These are phyloP conservation scores for Cryoendolithus antarcticus DNA, from an alignment of 2,329 filamentous ascomycete genomes.

Conservation along the genomic window DNA sequence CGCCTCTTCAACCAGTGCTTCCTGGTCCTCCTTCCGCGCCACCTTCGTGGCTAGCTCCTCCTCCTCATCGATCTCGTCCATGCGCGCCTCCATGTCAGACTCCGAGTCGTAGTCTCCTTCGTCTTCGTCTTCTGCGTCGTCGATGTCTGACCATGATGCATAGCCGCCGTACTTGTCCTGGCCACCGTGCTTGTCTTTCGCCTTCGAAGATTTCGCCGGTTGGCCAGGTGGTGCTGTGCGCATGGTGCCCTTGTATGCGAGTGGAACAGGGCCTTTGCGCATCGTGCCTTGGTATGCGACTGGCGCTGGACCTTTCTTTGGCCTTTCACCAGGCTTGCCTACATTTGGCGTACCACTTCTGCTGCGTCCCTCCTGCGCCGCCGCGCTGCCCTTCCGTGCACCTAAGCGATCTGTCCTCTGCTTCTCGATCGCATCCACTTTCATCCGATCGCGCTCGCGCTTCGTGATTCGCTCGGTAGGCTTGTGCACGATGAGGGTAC, in stretches of 20 bases:
- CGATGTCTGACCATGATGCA: constrained; percentile 26
- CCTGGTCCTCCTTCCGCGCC: constrained; percentile 55
- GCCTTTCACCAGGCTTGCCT: constrained; percentile 6
- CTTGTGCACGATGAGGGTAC: constrained; percentile 65
- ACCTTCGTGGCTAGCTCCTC: constrained; percentile 50
- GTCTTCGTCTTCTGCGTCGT: constrained; percentile 35
- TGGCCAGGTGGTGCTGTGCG: constrained; percentile 27
- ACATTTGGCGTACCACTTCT: constrained; percentile 16
- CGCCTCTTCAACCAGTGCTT: constrained; percentile 51
- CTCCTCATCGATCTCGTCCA: constrained; percentile 62
- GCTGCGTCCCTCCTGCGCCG: constrained; percentile 12
- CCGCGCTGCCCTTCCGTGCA: constrained; percentile 14
- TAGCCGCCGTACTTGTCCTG: constrained; percentile 27
- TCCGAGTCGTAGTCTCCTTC: constrained; percentile 55
- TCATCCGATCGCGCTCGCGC: constrained; percentile 38
- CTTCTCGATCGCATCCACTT: constrained; percentile 28
- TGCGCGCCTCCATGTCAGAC: constrained; percentile 66
- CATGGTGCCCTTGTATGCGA: constrained; percentile 36
- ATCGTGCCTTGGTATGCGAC: constrained; percentile 32
- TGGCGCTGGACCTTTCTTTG: constrained; percentile 20
- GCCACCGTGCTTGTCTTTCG: constrained; percentile 19
- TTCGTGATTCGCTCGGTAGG: constrained; percentile 51
- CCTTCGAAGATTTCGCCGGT: constrained; percentile 15
- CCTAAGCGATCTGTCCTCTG: constrained; percentile 23
- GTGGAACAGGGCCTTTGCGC: constrained; percentile 13